A percentile compares a stretch with the other conserved stretches of the same genome.
These are phyloP conservation scores for Thuidium tamariscinum DNA, from an alignment of 225 moss, liverwort and hornwort species.

Conservation along the genomic window DNA sequence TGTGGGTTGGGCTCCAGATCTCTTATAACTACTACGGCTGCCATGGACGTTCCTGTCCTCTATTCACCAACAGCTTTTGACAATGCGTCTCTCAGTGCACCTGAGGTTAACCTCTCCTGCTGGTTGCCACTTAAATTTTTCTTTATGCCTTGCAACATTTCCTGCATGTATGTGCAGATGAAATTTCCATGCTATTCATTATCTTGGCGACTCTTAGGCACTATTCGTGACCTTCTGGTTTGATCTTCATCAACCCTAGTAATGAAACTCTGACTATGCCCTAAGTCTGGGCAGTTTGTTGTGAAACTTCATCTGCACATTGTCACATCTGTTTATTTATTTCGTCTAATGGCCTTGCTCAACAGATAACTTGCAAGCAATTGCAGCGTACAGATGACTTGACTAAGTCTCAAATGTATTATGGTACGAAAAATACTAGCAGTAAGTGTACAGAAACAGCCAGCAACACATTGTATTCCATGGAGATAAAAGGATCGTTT, in stretches of 20 bases:
- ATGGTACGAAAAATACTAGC: conserved; percentile 1
- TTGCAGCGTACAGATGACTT: conserved; percentile 48
- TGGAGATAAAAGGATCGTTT: conserved; percentile 62
- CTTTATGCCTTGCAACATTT: background rate
- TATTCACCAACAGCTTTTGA: conserved; percentile 80
- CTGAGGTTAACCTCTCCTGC: conserved; percentile 50
- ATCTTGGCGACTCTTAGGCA: background rate
- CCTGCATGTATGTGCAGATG: background rate
- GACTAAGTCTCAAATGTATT: conserved; percentile 26
- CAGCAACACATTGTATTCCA: conserved; percentile 38
- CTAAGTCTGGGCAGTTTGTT: background rate
- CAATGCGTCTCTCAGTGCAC: conserved; percentile 57
- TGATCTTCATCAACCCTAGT: background rate
- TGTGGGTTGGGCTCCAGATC: conserved; percentile 30
- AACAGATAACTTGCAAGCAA: conserved; percentile 53
- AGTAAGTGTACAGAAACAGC: conserved; percentile 8
- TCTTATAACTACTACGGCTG: conserved; percentile 49
- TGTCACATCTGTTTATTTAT: background rate
- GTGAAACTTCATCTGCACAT: background rate
- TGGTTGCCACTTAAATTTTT: background rate
- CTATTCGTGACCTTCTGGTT: background rate
- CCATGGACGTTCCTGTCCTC: conserved; percentile 70
- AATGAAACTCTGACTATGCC: background rate
- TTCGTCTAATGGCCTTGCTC: background rate
- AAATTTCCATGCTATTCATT: background rate